A percentile compares a stretch with the other conserved stretches of the same genome.
These are phyloP conservation scores for Tulasnella sp. DNA, from an alignment of 768 basidiomycete species.

Conservation along the genomic window DNA sequence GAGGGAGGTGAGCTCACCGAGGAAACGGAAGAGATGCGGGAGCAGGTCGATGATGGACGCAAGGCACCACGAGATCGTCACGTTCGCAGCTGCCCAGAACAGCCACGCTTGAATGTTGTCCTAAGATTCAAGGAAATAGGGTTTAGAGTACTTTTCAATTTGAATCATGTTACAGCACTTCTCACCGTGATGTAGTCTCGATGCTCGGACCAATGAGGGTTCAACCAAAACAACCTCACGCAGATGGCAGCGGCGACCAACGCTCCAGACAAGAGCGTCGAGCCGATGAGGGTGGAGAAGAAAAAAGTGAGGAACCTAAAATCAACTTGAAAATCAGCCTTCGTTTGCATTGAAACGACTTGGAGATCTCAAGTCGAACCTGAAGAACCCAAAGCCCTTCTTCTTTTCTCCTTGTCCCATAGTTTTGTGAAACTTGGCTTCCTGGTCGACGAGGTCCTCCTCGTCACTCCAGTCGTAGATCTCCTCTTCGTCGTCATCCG, in stretches of 20 bases:
- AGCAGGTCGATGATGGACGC: conserved; percentile 60
- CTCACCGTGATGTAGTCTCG: conserved; percentile 41
- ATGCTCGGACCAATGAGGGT: conserved; percentile 42
- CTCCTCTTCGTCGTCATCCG: conserved; percentile 42
- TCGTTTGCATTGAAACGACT: background rate
- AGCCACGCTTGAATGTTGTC: conserved; percentile 67
- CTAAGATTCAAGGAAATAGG: background rate
- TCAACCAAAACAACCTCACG: conserved; percentile 61
- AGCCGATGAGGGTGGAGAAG: conserved; percentile 65
- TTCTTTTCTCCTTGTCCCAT: conserved; percentile 41
- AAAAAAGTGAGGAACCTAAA: conserved; percentile 46
- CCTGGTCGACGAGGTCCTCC: conserved; percentile 61
- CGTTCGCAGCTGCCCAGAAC: conserved; percentile 70
- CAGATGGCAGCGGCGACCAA: conserved; percentile 51
- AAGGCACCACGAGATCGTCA: conserved; percentile 68
- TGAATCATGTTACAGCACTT: background rate
- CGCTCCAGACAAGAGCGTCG: conserved; percentile 49
- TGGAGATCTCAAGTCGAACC: conserved; percentile 28
- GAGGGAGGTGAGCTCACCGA: background rate
- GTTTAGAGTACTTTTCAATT: background rate
- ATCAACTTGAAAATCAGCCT: background rate
- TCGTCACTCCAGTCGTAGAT: conserved; percentile 73
- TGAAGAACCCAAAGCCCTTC: conserved; percentile 41
- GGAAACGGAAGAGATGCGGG: conserved; percentile 37
- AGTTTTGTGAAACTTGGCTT: conserved; percentile 49